Conservation (phyloP, 257 asterid genomes). For the Lavandula angustifolia region DNA sequence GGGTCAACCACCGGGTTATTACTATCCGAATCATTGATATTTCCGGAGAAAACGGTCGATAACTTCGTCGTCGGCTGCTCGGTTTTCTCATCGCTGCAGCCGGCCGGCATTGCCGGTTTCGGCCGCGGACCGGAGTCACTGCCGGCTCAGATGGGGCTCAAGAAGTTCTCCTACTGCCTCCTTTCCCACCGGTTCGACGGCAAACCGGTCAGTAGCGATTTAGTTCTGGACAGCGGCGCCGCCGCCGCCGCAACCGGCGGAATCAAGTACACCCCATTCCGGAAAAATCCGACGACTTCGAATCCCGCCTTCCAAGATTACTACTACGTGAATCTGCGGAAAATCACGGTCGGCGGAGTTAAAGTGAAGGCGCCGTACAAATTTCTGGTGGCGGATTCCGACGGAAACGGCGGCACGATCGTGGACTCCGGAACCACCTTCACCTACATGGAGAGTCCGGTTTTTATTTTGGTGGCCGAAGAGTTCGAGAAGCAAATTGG, state of each 20-base stretch:
- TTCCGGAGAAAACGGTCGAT: constrained; percentile 26
- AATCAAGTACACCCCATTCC: constrained; percentile 49
- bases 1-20: constrained; percentile 52
- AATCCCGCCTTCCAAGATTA: constrained; percentile 42
- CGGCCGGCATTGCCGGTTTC: constrained; percentile 60
- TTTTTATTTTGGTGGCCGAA: constrained; percentile 35
- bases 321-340: constrained; percentile 46
- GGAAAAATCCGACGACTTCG: constrained; percentile 22
- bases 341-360: constrained; percentile 56
- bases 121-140: constrained; percentile 56
- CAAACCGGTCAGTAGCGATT: constrained; percentile 39
- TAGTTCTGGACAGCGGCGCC: constrained; percentile 37
- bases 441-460: constrained; percentile 43
- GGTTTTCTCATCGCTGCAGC: constrained; percentile 33
- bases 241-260: constrained; percentile 5
- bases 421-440: constrained; percentile 61
- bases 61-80: constrained; percentile 58
- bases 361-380: constrained; percentile 42
- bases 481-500: constrained; percentile 51
- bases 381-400: constrained; percentile 44
- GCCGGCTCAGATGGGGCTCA: constrained; percentile 51
- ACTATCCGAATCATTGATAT: constrained; percentile 39
- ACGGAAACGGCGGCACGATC: constrained; percentile 56
- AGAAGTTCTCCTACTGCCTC: constrained; percentile 54
- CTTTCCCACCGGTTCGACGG: constrained; percentile 56